Conservation (phyloP, 805 yeast species). For the Lipomyces yamanashiensis region DNA sequence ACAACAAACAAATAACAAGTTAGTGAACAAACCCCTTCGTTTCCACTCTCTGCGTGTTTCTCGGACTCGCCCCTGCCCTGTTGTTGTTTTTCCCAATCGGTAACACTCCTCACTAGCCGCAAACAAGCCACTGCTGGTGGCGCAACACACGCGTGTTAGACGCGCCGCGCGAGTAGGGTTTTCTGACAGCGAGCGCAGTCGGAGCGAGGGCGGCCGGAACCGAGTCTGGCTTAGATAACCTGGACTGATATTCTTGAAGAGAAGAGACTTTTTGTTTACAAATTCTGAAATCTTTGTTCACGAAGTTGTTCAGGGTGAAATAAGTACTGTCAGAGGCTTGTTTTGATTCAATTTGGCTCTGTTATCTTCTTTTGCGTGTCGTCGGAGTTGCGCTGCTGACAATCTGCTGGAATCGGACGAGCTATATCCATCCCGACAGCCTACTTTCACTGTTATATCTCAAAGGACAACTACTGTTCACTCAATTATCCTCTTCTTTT, state of each 20-base stretch:
- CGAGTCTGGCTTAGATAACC: neutral
- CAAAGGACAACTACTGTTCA: neutral
- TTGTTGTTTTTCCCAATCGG: neutral
- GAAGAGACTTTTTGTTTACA: too few species aligned
- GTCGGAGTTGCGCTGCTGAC: too few species aligned
- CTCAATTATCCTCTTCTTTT: neutral
- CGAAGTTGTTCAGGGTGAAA: too few species aligned
- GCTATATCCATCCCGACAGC: neutral
- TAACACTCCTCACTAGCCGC: neutral
- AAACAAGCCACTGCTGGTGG: neutral
- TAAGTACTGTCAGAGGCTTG: too few species aligned
- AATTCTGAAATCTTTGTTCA: too few species aligned
- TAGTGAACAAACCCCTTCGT: constrained; percentile 10
- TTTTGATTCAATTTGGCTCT: too few species aligned
- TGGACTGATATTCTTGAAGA: too few species aligned
- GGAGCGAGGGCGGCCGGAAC: neutral
- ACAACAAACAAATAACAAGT: constrained; percentile 1
- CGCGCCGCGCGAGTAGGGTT: constrained; percentile 1
- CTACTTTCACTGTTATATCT: neutral
- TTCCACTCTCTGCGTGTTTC: neutral
- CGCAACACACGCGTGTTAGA: neutral
- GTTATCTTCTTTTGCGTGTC: too few species aligned
- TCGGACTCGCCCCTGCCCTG: constrained; percentile 1
- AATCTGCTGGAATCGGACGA: neutral
- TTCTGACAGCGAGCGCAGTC: neutral